Evolutionary conservation across 257 asterid species (phyloP).

Genomic region (Paulownia fortunei): DNA sequence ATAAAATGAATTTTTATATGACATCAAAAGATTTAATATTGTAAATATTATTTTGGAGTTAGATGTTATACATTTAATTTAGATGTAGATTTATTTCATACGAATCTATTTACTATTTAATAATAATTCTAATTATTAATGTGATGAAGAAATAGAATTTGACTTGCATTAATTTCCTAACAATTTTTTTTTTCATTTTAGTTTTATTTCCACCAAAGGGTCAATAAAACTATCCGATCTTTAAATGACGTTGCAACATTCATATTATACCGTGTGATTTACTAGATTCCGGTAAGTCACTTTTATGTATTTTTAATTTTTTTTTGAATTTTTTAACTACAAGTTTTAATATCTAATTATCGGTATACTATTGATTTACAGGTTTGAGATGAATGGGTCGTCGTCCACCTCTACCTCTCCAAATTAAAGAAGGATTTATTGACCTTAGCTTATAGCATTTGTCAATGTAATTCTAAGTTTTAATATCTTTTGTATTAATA

Average conservation of each 20-base stretch:
- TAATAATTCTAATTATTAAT: background rate
- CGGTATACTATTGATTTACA: background rate
- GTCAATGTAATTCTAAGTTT: no score
- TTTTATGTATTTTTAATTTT: background rate
- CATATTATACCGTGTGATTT: background rate
- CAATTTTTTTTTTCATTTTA: background rate
- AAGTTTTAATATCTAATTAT: background rate
- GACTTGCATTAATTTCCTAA: background rate
- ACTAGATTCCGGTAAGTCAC: background rate
- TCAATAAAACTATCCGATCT: constrained; percentile 8
- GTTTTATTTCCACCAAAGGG: constrained; percentile 1
- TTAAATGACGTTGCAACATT: constrained; percentile 26
- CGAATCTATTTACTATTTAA: background rate
- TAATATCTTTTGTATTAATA: no score
- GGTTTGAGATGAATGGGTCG: background rate
- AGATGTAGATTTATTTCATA: background rate
- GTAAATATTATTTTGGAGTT: no score
- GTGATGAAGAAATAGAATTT: background rate
- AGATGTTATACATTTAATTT: no score
- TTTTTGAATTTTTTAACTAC: background rate
- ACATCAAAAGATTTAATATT: no score
- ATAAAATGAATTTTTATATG: no score
- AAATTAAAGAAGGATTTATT: background rate
- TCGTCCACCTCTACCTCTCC: no score
- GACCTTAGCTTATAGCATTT: background rate